Evolutionary conservation across 257 asterid genomes (phyloP).

Genomic region (Solanum virginianum): DNA sequence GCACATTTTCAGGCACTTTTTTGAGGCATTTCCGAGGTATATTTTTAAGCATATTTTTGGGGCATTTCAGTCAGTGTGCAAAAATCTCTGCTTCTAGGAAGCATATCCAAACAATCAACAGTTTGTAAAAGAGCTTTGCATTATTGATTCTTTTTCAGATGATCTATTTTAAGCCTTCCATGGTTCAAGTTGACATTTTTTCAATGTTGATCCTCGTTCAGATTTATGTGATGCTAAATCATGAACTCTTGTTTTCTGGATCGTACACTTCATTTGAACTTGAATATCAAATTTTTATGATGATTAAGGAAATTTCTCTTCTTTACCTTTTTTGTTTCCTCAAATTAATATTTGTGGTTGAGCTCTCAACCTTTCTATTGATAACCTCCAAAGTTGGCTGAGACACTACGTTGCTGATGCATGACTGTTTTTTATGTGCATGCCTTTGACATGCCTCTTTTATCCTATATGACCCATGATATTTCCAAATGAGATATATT

Average conservation of each 20-base stretch:
- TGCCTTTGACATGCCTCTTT: not conserved
- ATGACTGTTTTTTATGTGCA: not conserved
- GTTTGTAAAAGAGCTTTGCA: constrained; percentile 31
- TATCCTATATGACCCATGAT: not conserved
- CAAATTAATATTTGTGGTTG: not conserved
- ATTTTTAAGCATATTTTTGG: no score
- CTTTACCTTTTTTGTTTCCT: not conserved
- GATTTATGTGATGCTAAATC: not conserved
- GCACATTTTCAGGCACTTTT: no score
- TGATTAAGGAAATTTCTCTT: not conserved
- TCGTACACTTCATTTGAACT: not conserved
- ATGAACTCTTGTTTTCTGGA: not conserved
- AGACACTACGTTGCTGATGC: not conserved
- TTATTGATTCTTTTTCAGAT: constrained; percentile 18
- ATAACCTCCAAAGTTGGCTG: not conserved
- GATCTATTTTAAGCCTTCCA: constrained; percentile 43
- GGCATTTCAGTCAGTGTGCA: constrained; percentile 3
- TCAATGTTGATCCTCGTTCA: constrained; percentile 14
- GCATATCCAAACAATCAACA: constrained; percentile 39
- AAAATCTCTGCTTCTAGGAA: constrained; percentile 24
- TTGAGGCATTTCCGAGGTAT: no score
- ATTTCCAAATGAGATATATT: not conserved
- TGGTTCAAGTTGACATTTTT: constrained; percentile 74
- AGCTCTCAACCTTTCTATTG: not conserved
- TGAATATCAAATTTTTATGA: not conserved